phyloP scores from a whole-genome alignment of 441 rosid species.

The Melastoma candidum region DNA sequence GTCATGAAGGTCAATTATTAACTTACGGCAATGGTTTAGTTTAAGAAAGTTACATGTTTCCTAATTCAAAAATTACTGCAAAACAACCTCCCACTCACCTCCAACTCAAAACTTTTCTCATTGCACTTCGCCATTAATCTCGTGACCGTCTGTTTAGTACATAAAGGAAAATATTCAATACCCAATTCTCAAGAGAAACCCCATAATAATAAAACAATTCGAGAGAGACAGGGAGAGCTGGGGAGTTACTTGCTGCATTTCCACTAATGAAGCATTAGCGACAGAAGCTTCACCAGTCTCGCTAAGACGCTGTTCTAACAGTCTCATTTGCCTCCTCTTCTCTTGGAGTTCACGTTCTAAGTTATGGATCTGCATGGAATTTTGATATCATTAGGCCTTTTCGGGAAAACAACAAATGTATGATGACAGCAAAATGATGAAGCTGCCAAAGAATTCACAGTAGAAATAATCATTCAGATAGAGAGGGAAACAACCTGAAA shows the following conservation, averaged over 20 bases:
- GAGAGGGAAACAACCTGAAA: too few relatives aligned
- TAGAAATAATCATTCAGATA: too few relatives aligned
- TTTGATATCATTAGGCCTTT: too few relatives aligned
- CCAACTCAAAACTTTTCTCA: slow-evolving; percentile 91
- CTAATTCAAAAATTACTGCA: slow-evolving; percentile 6
- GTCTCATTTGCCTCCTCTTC: slow-evolving; percentile 82
- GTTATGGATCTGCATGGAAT: slow-evolving; percentile 50
- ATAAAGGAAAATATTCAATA: slow-evolving; percentile 11
- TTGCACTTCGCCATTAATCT: slow-evolving; percentile 86
- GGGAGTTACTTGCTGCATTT: slow-evolving; percentile 86
- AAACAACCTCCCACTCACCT: slow-evolving; percentile 35
- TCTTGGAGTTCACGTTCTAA: slow-evolving; percentile 87
- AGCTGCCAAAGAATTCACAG: too few relatives aligned
- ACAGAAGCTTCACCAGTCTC: slow-evolving; percentile 92
- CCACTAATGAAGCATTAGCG: slow-evolving; percentile 81
- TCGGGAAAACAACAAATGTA: too few relatives aligned
- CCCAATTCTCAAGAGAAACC: slow-evolving; percentile 1
- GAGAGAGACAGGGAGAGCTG: not conserved
- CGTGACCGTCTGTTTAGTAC: slow-evolving; percentile 59
- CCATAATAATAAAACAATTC: not conserved
- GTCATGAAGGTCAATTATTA: too few relatives aligned
- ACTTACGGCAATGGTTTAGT: not conserved
- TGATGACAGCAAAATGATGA: too few relatives aligned
- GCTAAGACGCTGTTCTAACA: slow-evolving; percentile 70
- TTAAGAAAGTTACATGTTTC: not conserved